A percentile compares a stretch with the other conserved stretches of the same genome.
Evolutionary conservation across 495 filamentous ascomycete genomes (phyloP).

Genomic region (Hypoxylon rickii): DNA sequence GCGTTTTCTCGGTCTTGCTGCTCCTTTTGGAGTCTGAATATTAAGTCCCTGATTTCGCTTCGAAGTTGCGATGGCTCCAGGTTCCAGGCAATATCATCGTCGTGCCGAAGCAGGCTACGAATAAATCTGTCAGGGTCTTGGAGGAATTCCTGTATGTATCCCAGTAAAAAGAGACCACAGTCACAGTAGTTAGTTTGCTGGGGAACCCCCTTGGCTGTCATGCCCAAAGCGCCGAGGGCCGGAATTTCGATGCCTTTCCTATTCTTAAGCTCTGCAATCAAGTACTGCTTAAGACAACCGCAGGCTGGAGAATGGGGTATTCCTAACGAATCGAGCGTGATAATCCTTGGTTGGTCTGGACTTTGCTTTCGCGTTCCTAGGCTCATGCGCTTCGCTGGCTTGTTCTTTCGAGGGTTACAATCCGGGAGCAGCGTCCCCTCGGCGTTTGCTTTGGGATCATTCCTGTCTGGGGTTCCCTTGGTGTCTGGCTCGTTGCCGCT

Average conservation of each 20-base stretch:
- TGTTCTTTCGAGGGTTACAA: slow-evolving; percentile 21
- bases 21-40: slow-evolving; percentile 41
- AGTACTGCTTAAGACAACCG: slow-evolving; percentile 72
- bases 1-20: slow-evolving; percentile 37
- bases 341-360: slow-evolving; percentile 64
- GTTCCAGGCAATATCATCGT: slow-evolving; percentile 40
- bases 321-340: slow-evolving; percentile 87
- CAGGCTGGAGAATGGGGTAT: slow-evolving; percentile 62
- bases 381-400: slow-evolving; percentile 27
- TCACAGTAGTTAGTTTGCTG: slow-evolving; percentile 83
- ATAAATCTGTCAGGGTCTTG: slow-evolving; percentile 67
- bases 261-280: slow-evolving; percentile 69
- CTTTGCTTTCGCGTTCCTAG: slow-evolving; percentile 42
- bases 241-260: slow-evolving; percentile 68
- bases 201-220: slow-evolving; percentile 73
- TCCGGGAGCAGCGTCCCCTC: slow-evolving; percentile 7
- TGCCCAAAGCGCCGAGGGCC: slow-evolving; percentile 57
- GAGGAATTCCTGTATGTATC: slow-evolving; percentile 81
- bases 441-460: slow-evolving; percentile 10
- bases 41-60: slow-evolving; percentile 41
- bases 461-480: slow-evolving; percentile 6
- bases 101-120: slow-evolving; percentile 37
- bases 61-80: slow-evolving; percentile 43
- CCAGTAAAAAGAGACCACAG: slow-evolving; percentile 84
- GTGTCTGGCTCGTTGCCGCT: slow-evolving; percentile 4